These are phyloP conservation scores for Eucalyptus polyanthemos DNA, from an alignment of 345 rosid species.

Conservation along the genomic window DNA sequence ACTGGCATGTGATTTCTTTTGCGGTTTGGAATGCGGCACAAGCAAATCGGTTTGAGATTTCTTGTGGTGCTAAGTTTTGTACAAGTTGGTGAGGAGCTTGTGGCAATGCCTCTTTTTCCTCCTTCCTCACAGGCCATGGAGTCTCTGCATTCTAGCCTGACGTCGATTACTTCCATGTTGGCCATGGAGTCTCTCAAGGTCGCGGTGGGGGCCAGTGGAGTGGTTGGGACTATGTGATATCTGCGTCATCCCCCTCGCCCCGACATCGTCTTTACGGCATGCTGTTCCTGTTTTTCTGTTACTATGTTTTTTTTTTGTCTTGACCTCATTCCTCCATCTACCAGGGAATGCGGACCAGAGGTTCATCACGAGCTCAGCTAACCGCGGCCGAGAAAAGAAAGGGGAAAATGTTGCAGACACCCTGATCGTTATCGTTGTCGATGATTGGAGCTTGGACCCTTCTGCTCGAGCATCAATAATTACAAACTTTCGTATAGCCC, in stretches of 20 bases:
- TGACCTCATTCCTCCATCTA: background rate
- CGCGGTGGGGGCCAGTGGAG: background rate
- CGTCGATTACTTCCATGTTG: background rate
- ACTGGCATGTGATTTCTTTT: background rate
- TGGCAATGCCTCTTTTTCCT: background rate
- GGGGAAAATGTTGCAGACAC: background rate
- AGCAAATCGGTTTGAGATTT: background rate
- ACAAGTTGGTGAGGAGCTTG: background rate
- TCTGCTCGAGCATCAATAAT: background rate
- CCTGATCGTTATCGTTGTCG: background rate
- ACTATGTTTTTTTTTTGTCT: too few relatives aligned
- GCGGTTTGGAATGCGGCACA: background rate
- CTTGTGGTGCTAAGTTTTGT: background rate
- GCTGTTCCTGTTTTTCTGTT: background rate
- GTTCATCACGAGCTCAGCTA: constrained; percentile 33
- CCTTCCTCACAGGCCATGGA: background rate
- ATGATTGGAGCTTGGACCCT: background rate
- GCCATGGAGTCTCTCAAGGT: background rate
- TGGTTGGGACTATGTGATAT: background rate
- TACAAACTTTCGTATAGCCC: background rate
- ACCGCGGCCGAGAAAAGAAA: background rate
- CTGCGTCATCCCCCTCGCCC: background rate
- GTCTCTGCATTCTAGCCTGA: background rate
- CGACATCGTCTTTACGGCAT: background rate
- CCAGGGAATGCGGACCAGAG: background rate